phyloP scores from a whole-genome alignment of 352 stramenopile species.

The Nannochloropsis limnetica region DNA sequence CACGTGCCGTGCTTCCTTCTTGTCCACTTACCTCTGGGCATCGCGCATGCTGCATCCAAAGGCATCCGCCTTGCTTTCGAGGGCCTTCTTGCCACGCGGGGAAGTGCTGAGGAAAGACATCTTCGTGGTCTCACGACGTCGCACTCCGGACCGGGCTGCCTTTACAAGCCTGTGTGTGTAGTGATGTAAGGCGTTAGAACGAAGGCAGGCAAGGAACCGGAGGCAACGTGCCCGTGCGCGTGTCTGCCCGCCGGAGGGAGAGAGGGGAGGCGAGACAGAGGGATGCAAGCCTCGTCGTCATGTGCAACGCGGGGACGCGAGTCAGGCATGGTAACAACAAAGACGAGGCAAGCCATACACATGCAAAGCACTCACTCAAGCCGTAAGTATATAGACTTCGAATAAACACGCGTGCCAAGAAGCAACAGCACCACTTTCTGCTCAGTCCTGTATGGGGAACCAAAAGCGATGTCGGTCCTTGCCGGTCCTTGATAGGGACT shows the following conservation, averaged over 20 bases:
- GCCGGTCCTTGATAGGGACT: background rate
- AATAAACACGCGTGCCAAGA: background rate
- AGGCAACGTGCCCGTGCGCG: background rate
- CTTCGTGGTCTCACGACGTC: background rate
- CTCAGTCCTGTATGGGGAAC: background rate
- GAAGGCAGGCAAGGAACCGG: background rate
- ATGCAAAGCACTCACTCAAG: background rate
- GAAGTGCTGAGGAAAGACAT: conserved; percentile 16
- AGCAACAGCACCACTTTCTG: background rate
- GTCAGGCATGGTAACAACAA: background rate
- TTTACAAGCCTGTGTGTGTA: background rate
- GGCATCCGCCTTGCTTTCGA: background rate
- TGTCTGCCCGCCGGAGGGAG: background rate
- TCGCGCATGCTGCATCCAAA: background rate
- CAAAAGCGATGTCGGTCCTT: too few species aligned
- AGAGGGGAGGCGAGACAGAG: background rate
- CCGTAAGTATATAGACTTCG: background rate
- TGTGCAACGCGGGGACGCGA: background rate
- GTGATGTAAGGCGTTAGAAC: background rate
- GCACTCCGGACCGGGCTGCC: background rate
- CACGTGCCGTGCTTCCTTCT: background rate
- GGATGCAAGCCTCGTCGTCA: background rate
- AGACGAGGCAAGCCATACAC: background rate
- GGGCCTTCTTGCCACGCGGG: conserved; percentile 14
- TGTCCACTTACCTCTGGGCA: background rate